Evolutionary conservation across 306 rosid species (phyloP), one percentile per base, ranked within the genome.

Genomic region (Vachellia collinsii): DNA sequence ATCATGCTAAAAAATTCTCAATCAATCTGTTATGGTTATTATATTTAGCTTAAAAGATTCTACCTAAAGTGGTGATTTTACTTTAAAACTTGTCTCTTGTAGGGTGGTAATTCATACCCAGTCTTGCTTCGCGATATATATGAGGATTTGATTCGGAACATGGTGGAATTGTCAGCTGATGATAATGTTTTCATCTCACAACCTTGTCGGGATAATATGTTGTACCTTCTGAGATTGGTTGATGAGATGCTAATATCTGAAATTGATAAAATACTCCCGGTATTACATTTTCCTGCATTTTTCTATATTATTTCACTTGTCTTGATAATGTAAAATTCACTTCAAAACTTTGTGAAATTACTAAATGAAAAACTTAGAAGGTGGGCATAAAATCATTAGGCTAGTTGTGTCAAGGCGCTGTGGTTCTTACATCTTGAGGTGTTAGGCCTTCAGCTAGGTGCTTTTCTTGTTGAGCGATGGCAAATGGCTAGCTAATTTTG

Each of bases 191-290:
- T 95, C 72, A 69, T 86, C 71, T 88, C 90, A 1, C 99, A 95
- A 82, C 99, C 99, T 68, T 93, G 98, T 85, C 92, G 99, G 70
- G 99, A 95, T 84, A 95, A 95, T 89, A 82, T 97, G 16, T 75
- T 93, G 72, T 95, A 89, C 87, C 92, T 95, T 81, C 85, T 93
- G 87, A 93, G 84, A 81, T 86, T 95, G 87, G 87, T 93, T 66
- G 99, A 95, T 74, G 98, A 95, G 88, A 86, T 93, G 91, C 93
- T 95, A 82, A 83, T 89, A 71, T 85, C 96, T 25, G 99, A 93
- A 90, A 79, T 89, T 71, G 96, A 95, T 76, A 86, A 80, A 85
- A 88, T 88, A 58, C 93, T 93, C 81, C 97, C 90, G 99, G 99
- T 95, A 95, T 75, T 85, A 58, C 59, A 34, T 79, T 80, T 82